A percentile compares a stretch with the other conserved stretches of the same genome.
Conservation (phyloP, 768 basidiomycete genomes). For the Clathrus columnatus region DNA sequence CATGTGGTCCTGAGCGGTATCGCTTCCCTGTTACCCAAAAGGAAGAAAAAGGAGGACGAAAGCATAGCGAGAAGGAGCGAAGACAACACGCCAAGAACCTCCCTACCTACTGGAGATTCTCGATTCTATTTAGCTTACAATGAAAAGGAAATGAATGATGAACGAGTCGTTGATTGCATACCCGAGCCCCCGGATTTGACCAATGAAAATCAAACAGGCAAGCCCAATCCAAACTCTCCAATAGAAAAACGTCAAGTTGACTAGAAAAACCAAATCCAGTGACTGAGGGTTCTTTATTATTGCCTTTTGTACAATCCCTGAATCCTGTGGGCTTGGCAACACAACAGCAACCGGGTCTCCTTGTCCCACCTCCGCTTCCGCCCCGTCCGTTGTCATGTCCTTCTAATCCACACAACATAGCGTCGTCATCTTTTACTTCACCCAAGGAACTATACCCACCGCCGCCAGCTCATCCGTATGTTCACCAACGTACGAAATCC, state of each 20-base stretch:
- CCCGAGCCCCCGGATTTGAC: too few species aligned
- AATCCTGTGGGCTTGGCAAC: not conserved
- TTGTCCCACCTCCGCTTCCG: not conserved
- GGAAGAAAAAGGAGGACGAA: conserved; percentile 15
- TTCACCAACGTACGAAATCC: too few species aligned
- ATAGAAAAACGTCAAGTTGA: not conserved
- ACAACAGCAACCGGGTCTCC: not conserved
- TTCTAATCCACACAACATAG: not conserved
- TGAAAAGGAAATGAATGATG: conserved; percentile 36
- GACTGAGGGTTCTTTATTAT: not conserved
- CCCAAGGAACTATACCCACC: not conserved
- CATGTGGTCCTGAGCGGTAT: conserved; percentile 51
- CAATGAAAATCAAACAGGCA: too few species aligned
- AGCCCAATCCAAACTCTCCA: not conserved
- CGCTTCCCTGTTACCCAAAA: conserved; percentile 38
- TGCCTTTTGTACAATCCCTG: not conserved
- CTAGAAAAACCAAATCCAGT: not conserved
- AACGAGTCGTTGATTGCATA: conserved; percentile 31
- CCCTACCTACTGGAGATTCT: conserved; percentile 11
- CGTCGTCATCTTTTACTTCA: not conserved
- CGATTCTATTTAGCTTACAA: too few species aligned
- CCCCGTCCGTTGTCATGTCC: not conserved
- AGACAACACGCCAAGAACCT: not conserved
- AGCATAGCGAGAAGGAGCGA: conserved; percentile 14
- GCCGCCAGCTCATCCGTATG: not conserved